Evolutionary conservation across 129 eudicot genomes (phyloP).

Genomic region (Dittrichia graveolens): DNA sequence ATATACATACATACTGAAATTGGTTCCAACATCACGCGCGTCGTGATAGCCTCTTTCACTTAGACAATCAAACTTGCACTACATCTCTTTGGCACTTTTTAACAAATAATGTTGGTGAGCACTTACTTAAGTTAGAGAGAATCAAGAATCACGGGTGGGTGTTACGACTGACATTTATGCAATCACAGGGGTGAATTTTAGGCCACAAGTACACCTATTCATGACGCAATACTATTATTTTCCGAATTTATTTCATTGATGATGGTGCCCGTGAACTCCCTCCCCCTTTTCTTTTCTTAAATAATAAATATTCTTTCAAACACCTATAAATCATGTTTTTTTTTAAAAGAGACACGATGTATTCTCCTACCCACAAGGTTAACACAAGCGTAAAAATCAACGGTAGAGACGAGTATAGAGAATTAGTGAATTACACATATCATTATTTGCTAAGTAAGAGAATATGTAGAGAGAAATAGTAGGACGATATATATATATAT

Average conservation of each 20-base stretch:
- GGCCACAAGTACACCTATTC: conserved; percentile 45
- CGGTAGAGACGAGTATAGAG: no score
- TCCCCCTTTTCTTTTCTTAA: not conserved
- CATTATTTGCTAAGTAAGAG: no score
- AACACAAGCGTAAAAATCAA: no score
- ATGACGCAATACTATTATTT: conserved; percentile 34
- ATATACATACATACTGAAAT: no score
- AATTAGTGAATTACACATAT: no score
- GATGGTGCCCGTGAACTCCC: conserved; percentile 38
- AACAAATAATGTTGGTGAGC: not conserved
- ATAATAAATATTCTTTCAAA: conserved; percentile 28
- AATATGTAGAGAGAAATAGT: no score
- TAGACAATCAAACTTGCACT: not conserved
- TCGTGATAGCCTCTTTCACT: no score
- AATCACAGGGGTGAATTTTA: conserved; percentile 46
- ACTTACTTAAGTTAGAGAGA: conserved; percentile 17
- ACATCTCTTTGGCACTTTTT: not conserved
- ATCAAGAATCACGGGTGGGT: conserved; percentile 78
- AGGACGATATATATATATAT: no score
- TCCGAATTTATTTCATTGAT: conserved; percentile 18
- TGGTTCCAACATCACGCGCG: no score
- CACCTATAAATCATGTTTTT: not conserved
- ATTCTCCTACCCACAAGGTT: no score
- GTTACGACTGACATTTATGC: conserved; percentile 52
- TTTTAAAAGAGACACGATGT: no score